phyloP scores from a whole-genome alignment of 2,329 filamentous ascomycete genomes.

The Trichoderma brevicompactum region DNA sequence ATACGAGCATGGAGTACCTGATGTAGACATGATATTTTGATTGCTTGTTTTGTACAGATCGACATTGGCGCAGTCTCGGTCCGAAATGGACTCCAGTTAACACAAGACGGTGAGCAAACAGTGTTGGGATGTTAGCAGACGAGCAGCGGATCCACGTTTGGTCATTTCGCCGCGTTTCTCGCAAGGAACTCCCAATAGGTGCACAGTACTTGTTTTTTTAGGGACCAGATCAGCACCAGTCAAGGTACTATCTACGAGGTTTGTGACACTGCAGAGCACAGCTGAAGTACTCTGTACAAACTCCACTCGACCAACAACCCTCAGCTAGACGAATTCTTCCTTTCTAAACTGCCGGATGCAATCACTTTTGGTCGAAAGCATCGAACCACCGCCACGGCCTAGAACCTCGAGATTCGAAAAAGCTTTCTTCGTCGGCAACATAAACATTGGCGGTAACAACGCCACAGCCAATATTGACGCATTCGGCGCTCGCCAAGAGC shows the following conservation, averaged over 20 bases:
- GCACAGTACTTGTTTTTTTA: neutral
- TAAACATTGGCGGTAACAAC: neutral
- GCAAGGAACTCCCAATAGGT: neutral
- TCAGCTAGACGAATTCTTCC: neutral
- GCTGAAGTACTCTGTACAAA: neutral
- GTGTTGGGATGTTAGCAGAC: neutral
- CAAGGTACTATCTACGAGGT: conserved; percentile 1
- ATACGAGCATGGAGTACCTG: no score
- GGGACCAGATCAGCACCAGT: neutral
- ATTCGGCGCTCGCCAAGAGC: conserved; percentile 2
- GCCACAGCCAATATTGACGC: conserved; percentile 4
- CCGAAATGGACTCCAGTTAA: neutral
- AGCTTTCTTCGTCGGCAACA: neutral
- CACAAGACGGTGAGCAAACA: neutral
- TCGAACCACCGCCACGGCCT: conserved; percentile 2
- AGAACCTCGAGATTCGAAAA: neutral
- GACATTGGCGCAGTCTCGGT: neutral
- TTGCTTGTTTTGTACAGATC: conserved; percentile 3
- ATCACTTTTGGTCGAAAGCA: neutral
- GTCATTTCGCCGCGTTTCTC: no score
- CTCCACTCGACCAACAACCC: neutral
- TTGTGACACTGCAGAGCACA: neutral
- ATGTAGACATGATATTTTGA: neutral
- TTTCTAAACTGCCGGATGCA: conserved; percentile 11
- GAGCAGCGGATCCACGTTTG: no score